Evolutionary conservation across 306 rosid genomes (phyloP).

Genomic region (Boehmeria nivea): DNA sequence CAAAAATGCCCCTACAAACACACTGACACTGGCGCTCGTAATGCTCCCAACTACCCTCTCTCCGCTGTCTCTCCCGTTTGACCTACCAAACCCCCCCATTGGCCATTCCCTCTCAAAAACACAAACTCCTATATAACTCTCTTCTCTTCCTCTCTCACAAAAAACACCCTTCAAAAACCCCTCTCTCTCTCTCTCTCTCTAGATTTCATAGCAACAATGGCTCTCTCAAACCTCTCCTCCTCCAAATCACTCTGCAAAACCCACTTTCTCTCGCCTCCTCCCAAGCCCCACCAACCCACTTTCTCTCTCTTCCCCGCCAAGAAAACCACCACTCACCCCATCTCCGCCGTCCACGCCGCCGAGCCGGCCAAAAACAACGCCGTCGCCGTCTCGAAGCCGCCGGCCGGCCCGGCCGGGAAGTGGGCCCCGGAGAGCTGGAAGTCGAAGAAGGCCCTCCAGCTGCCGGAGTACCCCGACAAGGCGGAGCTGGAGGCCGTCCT

Average conservation of each 20-base stretch:
- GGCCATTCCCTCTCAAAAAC: no score
- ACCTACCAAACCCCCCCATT: conserved; percentile 9
- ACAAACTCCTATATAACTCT: conserved; percentile 22
- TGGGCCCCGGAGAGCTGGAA: conserved; percentile 65
- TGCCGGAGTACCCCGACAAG: conserved; percentile 63
- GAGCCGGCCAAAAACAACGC: conserved; percentile 27
- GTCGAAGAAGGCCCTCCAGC: conserved; percentile 50
- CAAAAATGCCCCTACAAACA: not conserved
- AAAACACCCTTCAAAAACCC: not conserved
- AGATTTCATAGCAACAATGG: conserved; percentile 32
- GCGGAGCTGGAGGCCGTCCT: conserved; percentile 45
- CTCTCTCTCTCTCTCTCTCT: conserved; percentile 14
- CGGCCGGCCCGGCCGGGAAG: conserved; percentile 21
- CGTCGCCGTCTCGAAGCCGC: conserved; percentile 11
- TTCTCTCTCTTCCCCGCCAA: conserved; percentile 24
- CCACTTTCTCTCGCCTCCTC: conserved; percentile 20
- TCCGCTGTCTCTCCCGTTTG: not conserved
- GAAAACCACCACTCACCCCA: conserved; percentile 27
- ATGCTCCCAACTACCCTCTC: conserved; percentile 9
- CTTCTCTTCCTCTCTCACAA: not conserved
- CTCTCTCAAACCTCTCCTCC: conserved; percentile 49
- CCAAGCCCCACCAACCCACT: conserved; percentile 38
- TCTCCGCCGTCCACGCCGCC: conserved; percentile 58
- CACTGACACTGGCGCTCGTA: no score
- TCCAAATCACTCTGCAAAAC: conserved; percentile 37